Base-by-base conservation (phyloP, 129 eudicot species). In the Pseudognaphalium luteoalbum region DNA sequence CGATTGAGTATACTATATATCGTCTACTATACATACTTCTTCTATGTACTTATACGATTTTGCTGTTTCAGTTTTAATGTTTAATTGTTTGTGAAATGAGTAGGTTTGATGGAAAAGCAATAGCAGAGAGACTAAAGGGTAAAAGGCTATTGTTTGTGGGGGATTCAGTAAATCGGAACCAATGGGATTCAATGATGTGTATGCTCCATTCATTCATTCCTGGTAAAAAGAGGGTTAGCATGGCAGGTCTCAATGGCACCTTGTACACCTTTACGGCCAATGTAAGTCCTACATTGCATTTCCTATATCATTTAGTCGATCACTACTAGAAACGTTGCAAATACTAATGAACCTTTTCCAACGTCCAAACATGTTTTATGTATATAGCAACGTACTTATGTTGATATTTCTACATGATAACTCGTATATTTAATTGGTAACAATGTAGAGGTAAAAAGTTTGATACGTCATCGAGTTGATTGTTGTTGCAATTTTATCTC, bases 121-220 rank as follows among this genome's bases (percentile, higher is more conserved):
- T 91, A 41, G 70, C 86, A 50, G 93, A 91, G 84, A 86, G 51
- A 75, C 72, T 91, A 25, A 88, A 83, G 85, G 83, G 77, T 52
- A 90, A 82, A 61, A 86, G 93, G 83, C 74, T 90, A 52, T 83
- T 90, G 37, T 88, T 84, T 51, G 97, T 91, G 20, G 97, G 97
- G 3, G 97, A 91, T 81, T 91, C 97, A 0, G 66, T 91, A 32
- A 91, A 88, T 70, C 79, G 97, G 52, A 86, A 86, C 32, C 97
- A 91, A 65, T 91, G 97, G 97, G 88, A 84, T 22, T 91, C 97
- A 1, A 86, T 91, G 97, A 83, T 91, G 44, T 91, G 97, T 79
- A 70, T 91, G 58, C 76, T 88, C 8, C 85, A 88, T 35, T 64
- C 86, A 63, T 63, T 77, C 0, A 83, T 91, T 68, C 83, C 83